Evolutionary conservation across 2,329 filamentous ascomycete species (phyloP).

Genomic region (Venturia pyrina): DNA sequence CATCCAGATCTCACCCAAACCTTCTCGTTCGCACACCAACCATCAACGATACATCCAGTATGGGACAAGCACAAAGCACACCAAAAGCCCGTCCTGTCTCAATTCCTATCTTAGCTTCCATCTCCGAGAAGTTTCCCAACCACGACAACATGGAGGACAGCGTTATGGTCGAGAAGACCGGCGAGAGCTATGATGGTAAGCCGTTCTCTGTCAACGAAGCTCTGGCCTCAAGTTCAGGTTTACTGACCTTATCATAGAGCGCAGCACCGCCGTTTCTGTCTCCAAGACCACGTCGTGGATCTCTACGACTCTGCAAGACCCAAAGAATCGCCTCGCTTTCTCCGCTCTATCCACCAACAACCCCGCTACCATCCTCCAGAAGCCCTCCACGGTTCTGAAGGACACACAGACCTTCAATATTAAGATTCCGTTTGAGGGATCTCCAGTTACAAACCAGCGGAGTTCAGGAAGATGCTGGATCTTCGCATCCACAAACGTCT

Average conservation of each 20-base stretch:
- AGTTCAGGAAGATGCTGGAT: slow-evolving; percentile 82
- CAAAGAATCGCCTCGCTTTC: slow-evolving; percentile 61
- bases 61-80: slow-evolving; percentile 9
- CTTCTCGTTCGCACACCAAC: not conserved
- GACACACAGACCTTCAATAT: slow-evolving; percentile 78
- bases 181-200: slow-evolving; percentile 8
- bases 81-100: not conserved
- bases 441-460: slow-evolving; percentile 75
- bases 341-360: slow-evolving; percentile 60
- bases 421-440: slow-evolving; percentile 71
- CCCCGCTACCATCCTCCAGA: slow-evolving; percentile 55
- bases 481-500: slow-evolving; percentile 85
- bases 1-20: not conserved
- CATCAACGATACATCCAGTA: not conserved
- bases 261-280: slow-evolving; percentile 4
- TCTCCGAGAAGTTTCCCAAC: not conserved
- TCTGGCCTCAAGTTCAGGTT: not conserved
- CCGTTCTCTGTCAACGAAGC: not conserved
- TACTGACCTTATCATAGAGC: not conserved
- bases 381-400: slow-evolving; percentile 49
- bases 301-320: slow-evolving; percentile 7
- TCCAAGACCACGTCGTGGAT: slow-evolving; percentile 12
- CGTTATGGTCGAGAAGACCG: slow-evolving; percentile 10
- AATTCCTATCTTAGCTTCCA: not conserved
- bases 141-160: slow-evolving; percentile 7